phyloP scores from a whole-genome alignment of 768 basidiomycete genomes.

The Boletus tomentosulus region DNA sequence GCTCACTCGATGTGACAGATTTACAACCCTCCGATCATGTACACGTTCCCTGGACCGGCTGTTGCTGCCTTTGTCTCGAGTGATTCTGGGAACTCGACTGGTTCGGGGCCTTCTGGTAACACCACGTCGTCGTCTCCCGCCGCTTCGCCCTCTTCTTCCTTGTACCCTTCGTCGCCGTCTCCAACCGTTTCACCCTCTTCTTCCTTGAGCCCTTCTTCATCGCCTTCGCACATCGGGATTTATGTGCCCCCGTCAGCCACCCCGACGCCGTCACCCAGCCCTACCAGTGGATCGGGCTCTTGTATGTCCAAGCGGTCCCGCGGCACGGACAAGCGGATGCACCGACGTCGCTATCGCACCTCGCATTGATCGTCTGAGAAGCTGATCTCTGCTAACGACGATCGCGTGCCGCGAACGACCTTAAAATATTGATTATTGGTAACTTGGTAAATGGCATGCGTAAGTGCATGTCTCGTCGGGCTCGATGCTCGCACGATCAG shows the following conservation, averaged over 20 bases:
- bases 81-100: not conserved
- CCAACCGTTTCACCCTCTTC: not conserved
- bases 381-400: not conserved
- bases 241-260: not conserved
- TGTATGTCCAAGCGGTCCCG: not conserved
- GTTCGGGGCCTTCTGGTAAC: not conserved
- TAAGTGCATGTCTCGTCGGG: not conserved
- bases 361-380: not conserved
- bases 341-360: not conserved
- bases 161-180: too few relatives aligned
- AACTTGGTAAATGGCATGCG: not conserved
- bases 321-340: not conserved
- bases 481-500: not conserved
- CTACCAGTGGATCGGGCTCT: not conserved
- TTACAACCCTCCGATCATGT: constrained; percentile 32
- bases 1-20: constrained; percentile 12
- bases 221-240: not conserved
- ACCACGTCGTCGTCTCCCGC: not conserved
- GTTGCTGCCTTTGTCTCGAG: constrained; percentile 39
- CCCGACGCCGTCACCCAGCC: not conserved
- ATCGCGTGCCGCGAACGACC: not conserved
- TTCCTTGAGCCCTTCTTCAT: not conserved
- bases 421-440: not conserved
- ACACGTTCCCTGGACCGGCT: constrained; percentile 54
- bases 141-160: not conserved